Evolutionary conservation across 129 eudicot species (phyloP), one percentile per base, ranked within the genome.

Genomic region (Flaveria trinervia): DNA sequence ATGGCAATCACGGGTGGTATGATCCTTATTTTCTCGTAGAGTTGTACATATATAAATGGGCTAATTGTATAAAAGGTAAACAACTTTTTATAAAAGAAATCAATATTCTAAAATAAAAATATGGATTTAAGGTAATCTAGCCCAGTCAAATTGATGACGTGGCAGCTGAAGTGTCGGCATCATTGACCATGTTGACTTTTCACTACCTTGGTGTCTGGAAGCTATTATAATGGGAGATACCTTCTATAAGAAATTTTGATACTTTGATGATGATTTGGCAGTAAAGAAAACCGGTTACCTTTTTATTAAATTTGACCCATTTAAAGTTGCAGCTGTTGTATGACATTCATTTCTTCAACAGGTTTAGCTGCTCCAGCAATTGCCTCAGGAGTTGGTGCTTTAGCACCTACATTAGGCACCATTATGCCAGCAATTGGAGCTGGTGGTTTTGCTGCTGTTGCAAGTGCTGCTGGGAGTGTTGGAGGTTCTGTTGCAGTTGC

Each of bases 301-400:
- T 26, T 28, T 16, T 7, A n/a, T 65, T 7, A 15, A 4, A 17
- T 9, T 36, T 39, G 49, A 33, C 15, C 18, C 30, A 30, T 52
- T 30, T 71, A 10, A 72, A 16, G 9, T 57, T 45, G 16, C 51
- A 57, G 60, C 56, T 46, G 26, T 44, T 22, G 65, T 55, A 56
- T 45, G 25, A 13, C 64, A 70, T 70, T 30, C 76, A 51, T 61
- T 2, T 4, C 30, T 78, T 59, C 18, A 84, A 80, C 89, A 95
- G 99, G 97, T 50, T 84, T 95, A 83, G 99, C 99, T 83, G 97
- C 97, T 72, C 99, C 97, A 76, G 97, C 97, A 71, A 95, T 95
- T 85, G 99, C 99, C 66, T 96, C 97, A 56, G 99, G 99, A 55
- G 89, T 95, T 54, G 69, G 96, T 80, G 97, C 99, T 48, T 84